Base-by-base conservation (phyloP, 306 rosid genomes). In the Acacia melanoxylon region DNA sequence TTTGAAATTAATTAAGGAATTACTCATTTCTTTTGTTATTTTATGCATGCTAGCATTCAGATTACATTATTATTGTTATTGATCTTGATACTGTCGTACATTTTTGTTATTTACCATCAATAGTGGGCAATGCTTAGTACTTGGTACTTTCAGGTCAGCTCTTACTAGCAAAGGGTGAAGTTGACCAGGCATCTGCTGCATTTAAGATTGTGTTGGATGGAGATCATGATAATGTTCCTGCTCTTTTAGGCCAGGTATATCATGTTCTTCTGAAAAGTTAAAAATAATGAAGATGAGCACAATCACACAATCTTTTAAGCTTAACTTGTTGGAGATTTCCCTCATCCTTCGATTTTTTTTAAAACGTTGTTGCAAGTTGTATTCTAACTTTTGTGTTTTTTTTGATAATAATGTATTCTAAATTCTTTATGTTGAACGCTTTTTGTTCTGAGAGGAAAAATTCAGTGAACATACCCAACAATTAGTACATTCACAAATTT, bases 191-290 rank as follows among this genome's bases (percentile, higher is more conserved):
- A 78, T 93, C 86, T 88, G 83, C 93, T 83, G 98, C 98, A 81
- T 96, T 96, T 85, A 96, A 92, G 87, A 96, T 96, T 86, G 99
- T 96, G 74, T 88, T 96, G 82, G 98, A 93, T 40, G 99, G 95
- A 81, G 98, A 90, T 67, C 93, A 90, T 66, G 98, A 96, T 86
- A 94, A 94, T 80, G 95, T 96, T 83, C 98, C 99, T 5, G 97
- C 99, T 78, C 98, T 96, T 84, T 84, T 92, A 85, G 99, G 99
- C 80, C 98, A 92, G 94, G 99, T 95, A 87, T 76, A 52, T 46
- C 16, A 22, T 45, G 20, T 80, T 80, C 74, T 81, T 46, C 80
- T 31, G 56, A 51, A 44, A 72, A 62, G 67, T 66, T 35, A 65
- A 65, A 72, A 68, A n/a, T 75, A 35, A 35, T 35, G 40, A 35